Conservation (phyloP, 805 yeast species). For the Lipomyces mesembrius region DNA sequence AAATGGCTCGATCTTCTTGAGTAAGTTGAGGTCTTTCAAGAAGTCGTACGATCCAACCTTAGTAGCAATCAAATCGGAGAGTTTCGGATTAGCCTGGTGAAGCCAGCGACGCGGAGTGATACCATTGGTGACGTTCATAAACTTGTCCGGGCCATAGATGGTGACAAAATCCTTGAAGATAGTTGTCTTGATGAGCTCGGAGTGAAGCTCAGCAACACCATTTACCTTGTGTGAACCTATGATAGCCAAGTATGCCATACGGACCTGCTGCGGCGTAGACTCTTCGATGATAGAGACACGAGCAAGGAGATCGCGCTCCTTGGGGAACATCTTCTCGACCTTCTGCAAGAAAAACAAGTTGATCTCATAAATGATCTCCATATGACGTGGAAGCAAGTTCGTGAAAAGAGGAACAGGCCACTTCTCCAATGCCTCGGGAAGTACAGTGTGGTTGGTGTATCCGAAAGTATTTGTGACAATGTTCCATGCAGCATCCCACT, state of each 20-base stretch:
- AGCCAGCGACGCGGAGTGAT: slow-evolving; percentile 97
- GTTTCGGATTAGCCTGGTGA: slow-evolving; percentile 85
- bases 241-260: slow-evolving; percentile 91
- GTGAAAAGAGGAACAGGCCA: slow-evolving; percentile 89
- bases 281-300: slow-evolving; percentile 88
- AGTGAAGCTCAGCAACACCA: slow-evolving; percentile 95
- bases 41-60: slow-evolving; percentile 72
- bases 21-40: slow-evolving; percentile 66
- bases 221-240: slow-evolving; percentile 92
- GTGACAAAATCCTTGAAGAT: slow-evolving; percentile 88
- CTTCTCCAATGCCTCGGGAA: slow-evolving; percentile 93
- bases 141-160: slow-evolving; percentile 79
- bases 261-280: slow-evolving; percentile 73
- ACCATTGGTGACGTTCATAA: slow-evolving; percentile 92
- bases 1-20: slow-evolving; percentile 68
- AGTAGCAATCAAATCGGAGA: slow-evolving; percentile 72
- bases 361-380: slow-evolving; percentile 86
- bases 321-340: slow-evolving; percentile 78
- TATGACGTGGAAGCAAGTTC: slow-evolving; percentile 82
- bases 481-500: slow-evolving; percentile 85
- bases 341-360: slow-evolving; percentile 75
- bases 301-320: slow-evolving; percentile 64
- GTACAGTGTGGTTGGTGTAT: slow-evolving; percentile 93
- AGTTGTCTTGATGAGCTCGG: slow-evolving; percentile 85
- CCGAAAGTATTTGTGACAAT: slow-evolving; percentile 82